phyloP scores from a whole-genome alignment of 2,329 filamentous ascomycete species.

The Coniella vitis region DNA sequence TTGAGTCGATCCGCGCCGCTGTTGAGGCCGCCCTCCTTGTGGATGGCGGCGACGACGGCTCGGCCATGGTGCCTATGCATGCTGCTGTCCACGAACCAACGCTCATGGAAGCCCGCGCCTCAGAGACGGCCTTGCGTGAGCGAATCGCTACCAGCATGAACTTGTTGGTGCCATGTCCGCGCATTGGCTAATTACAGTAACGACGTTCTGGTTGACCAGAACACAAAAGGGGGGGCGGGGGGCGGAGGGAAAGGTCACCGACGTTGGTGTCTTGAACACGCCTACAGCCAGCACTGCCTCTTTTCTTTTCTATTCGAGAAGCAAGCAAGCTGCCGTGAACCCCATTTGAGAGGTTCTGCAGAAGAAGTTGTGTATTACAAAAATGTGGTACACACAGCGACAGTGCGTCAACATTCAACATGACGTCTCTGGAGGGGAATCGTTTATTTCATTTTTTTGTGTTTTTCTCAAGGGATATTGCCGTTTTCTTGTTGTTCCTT shows the following conservation, averaged over 20 bases:
- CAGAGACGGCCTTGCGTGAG: not conserved
- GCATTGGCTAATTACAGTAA: not conserved
- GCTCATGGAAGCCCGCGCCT: not conserved
- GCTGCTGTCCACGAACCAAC: not conserved
- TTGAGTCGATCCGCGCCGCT: not conserved
- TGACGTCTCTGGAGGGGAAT: not conserved
- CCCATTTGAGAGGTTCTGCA: no score
- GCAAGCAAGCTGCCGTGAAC: no score
- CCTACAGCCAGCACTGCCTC: no score
- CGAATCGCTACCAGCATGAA: not conserved
- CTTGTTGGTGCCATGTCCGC: not conserved
- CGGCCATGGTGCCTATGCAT: no score
- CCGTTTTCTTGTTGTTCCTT: not conserved
- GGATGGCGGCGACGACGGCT: not conserved
- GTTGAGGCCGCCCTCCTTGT: not conserved
- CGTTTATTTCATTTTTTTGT: not conserved
- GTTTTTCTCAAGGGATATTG: not conserved
- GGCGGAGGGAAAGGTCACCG: no score
- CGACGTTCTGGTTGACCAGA: not conserved
- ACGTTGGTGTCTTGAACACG: no score
- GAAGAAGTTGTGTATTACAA: no score
- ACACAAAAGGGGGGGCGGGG: no score
- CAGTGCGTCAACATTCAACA: slow-evolving; percentile 2
- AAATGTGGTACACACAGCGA: no score
- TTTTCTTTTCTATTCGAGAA: no score